These are phyloP conservation scores for Salix purpurea DNA, from an alignment of 345 rosid genomes.

Conservation along the genomic window DNA sequence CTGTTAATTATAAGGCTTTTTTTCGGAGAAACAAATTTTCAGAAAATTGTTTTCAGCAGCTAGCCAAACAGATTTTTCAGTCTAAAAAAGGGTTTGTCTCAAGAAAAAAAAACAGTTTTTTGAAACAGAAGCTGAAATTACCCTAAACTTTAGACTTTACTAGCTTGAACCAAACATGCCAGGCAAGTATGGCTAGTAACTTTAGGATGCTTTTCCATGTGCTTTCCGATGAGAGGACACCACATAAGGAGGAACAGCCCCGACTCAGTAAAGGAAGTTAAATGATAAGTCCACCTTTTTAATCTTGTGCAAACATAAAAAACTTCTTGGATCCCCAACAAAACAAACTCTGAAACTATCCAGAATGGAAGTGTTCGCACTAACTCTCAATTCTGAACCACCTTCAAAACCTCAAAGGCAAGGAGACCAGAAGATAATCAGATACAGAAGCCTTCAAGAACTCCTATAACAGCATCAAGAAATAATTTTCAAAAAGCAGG, in stretches of 20 bases:
- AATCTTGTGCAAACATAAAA: not conserved
- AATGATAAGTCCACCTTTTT: not conserved
- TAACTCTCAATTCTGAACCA: not conserved
- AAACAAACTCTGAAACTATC: not conserved
- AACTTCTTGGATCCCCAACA: not conserved
- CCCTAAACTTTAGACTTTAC: not conserved
- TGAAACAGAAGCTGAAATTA: not conserved
- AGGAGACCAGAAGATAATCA: not conserved
- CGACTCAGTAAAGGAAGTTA: not conserved
- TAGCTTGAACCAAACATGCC: not conserved
- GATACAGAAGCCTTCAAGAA: not conserved
- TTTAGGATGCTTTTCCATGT: not conserved
- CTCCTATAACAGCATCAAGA: not conserved
- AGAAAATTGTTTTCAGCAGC: not conserved
- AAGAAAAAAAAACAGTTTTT: not conserved
- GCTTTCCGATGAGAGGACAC: not conserved
- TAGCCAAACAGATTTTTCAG: not conserved
- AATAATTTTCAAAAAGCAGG: not conserved
- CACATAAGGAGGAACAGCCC: not conserved
- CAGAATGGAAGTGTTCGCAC: not conserved
- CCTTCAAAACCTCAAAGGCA: not conserved
- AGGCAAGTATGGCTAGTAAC: not conserved
- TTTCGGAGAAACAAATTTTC: not conserved
- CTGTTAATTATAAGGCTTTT: not conserved
- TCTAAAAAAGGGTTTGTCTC: not conserved